Percentiles rank a stretch among this genome's conserved stretches.
Evolutionary conservation across 176 grass and related monocot genomes (phyloP).

Genomic region (Pontederia crassipes): DNA sequence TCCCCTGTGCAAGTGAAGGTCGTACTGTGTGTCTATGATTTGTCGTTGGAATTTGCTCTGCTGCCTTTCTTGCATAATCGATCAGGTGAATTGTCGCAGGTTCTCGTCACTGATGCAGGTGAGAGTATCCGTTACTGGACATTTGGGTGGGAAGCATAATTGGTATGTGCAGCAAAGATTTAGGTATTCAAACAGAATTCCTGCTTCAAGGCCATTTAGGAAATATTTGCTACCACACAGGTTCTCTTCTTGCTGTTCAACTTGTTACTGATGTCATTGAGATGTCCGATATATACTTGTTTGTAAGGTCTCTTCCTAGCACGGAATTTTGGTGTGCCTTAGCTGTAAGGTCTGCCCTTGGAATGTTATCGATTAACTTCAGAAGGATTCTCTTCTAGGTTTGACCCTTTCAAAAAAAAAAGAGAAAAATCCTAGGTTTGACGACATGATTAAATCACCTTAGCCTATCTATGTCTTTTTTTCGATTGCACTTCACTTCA

Average conservation of each 20-base stretch:
- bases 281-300: slow-evolving; percentile 47
- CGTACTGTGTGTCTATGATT: neutral
- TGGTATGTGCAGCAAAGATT: slow-evolving; percentile 55
- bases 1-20: no score
- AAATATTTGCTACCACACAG: slow-evolving; percentile 86
- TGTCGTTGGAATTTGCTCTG: no score
- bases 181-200: slow-evolving; percentile 63
- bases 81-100: slow-evolving; percentile 21
- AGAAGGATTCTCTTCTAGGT: no score
- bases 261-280: slow-evolving; percentile 76
- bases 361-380: no score
- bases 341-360: neutral
- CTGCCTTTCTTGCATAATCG: no score
- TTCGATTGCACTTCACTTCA: no score
- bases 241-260: slow-evolving; percentile 80
- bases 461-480: no score
- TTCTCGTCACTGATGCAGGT: slow-evolving; percentile 63
- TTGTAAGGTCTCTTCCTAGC: slow-evolving; percentile 49
- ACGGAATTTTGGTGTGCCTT: neutral
- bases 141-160: slow-evolving; percentile 52
- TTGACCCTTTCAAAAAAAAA: no score
- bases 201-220: slow-evolving; percentile 71
- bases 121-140: slow-evolving; percentile 59
- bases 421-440: no score
- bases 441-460: no score